Evolutionary conservation across 495 filamentous ascomycete genomes (phyloP), one percentile per base, ranked within the genome.

Genomic region (Pseudevernia furfuracea): DNA sequence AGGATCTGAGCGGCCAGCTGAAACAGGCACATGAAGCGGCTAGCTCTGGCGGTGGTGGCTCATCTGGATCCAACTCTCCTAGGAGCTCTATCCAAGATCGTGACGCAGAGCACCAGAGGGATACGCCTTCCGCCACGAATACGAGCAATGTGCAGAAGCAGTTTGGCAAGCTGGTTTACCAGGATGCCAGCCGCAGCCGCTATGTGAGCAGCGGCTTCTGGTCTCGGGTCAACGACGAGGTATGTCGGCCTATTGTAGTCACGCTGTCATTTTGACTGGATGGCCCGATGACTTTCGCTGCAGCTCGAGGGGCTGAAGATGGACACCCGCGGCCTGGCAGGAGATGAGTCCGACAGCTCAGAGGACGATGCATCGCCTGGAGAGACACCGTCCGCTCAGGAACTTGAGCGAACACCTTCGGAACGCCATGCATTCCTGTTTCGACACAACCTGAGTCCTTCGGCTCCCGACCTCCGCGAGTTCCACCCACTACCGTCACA

Each of bases 171-270:
- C 58, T 59, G 58, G 58, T 59, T 21, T 3, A 21, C 38, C 58
- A 59, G 58, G 58, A 59, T 59, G 58, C 58, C n/a, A 59, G 23
- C 58, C 58, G 58, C 58, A 43, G 37, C 38, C 58, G 58, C 58
- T 59, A 59, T 43, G 23, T 59, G 21, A 59, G 58, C 58, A 59
- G 58, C 38, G 58, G 23, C 37, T 59, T 59, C 58, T 59, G 58
- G 58, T 41, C 58, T n/a, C 58, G 58, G 37, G 58, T 59, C 38
- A 59, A 59, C 37, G 58, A 59, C 23, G 58, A 59, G 58, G 58
- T 59, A 59, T 25, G 58, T 59, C 58, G n/a, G 58, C n/a, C 58
- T 43, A 5, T 41, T 59, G 37, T 43, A 19, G 23, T 43, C 58
- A 30, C 36, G 37, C 37, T n/a, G 23, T 59, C 23, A 43, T 43